Percentiles rank a stretch among this genome's conserved stretches.
Evolutionary conservation across 352 stramenopile species (phyloP).

Genomic region (Plasmopara halstedii): DNA sequence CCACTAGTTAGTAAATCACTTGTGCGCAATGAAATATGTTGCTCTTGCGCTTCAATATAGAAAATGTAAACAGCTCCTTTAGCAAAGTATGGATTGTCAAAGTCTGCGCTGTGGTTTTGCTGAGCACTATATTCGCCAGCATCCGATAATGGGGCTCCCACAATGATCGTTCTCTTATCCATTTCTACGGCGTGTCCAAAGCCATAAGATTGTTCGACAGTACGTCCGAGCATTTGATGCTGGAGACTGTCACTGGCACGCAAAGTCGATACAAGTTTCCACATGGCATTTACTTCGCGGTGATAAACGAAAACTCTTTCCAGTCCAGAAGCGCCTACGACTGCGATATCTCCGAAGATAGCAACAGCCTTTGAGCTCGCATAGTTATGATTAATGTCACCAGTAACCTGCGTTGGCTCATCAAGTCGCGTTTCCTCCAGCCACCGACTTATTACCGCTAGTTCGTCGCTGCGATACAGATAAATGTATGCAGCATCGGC

Average conservation of each 20-base stretch:
- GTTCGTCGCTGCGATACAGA: constrained; percentile 13
- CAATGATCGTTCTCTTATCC: constrained; percentile 76
- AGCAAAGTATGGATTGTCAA: constrained; percentile 59
- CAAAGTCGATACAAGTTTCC: constrained; percentile 50
- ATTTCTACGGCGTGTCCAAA: constrained; percentile 86
- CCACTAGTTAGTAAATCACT: constrained; percentile 57
- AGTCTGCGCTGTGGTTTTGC: constrained; percentile 49
- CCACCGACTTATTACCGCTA: constrained; percentile 30
- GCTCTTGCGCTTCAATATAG: constrained; percentile 67
- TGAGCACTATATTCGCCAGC: constrained; percentile 49
- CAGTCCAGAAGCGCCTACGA: constrained; percentile 79
- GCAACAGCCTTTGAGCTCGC: constrained; percentile 57
- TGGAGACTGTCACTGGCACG: constrained; percentile 79
- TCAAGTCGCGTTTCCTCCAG: constrained; percentile 32
- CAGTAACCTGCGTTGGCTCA: constrained; percentile 26
- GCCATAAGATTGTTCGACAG: constrained; percentile 75
- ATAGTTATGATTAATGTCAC: constrained; percentile 54
- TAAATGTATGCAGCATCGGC: constrained; percentile 48
- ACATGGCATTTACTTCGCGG: constrained; percentile 28
- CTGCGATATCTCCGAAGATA: constrained; percentile 81
- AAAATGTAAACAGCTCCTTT: constrained; percentile 70
- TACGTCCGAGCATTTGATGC: constrained; percentile 64
- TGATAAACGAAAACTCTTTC: constrained; percentile 73
- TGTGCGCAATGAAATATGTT: constrained; percentile 46
- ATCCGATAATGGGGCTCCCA: constrained; percentile 83